phyloP scores from a whole-genome alignment of 2,329 filamentous ascomycete genomes.

The Mycosphaerelloides madeirae region DNA sequence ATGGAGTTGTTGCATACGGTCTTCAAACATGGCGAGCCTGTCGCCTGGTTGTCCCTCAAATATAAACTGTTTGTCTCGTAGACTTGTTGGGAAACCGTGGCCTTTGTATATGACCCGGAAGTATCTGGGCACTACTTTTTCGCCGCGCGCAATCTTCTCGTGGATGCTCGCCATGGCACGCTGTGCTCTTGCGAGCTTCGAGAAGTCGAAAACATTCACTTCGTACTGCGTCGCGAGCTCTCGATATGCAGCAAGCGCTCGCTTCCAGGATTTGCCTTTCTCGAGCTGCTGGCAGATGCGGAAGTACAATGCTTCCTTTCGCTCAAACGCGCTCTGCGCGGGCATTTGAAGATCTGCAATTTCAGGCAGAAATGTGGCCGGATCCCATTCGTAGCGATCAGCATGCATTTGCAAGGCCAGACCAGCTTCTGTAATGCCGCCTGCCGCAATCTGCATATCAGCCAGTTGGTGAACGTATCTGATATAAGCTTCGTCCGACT shows the following conservation, averaged over 20 bases:
- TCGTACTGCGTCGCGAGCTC: slow-evolving; percentile 92
- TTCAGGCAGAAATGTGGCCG: slow-evolving; percentile 59
- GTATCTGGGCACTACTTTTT: slow-evolving; percentile 74
- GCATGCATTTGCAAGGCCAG: slow-evolving; percentile 85
- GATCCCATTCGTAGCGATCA: slow-evolving; percentile 89
- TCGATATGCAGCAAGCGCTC: slow-evolving; percentile 79
- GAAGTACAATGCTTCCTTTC: slow-evolving; percentile 88
- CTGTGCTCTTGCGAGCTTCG: slow-evolving; percentile 83
- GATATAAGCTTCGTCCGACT: slow-evolving; percentile 94
- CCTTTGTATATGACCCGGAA: slow-evolving; percentile 89
- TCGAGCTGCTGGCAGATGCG: slow-evolving; percentile 94
- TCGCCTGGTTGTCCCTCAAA: slow-evolving; percentile 79
- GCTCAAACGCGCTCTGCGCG: slow-evolving; percentile 80
- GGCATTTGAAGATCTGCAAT: slow-evolving; percentile 73
- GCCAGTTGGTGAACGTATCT: slow-evolving; percentile 92
- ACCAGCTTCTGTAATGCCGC: slow-evolving; percentile 82
- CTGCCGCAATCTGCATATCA: slow-evolving; percentile 65
- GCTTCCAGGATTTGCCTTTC: slow-evolving; percentile 89
- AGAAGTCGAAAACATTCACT: slow-evolving; percentile 81
- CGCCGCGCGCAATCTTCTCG: slow-evolving; percentile 78
- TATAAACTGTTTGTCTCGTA: slow-evolving; percentile 88
- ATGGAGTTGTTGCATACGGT: slow-evolving; percentile 87
- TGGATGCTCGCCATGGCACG: slow-evolving; percentile 89
- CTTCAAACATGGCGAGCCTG: slow-evolving; percentile 74
- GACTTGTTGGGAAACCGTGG: slow-evolving; percentile 72